Evolutionary conservation across 2,329 filamentous ascomycete genomes (phyloP), one percentile per base, ranked within the genome.

Genomic region (Byssothecium circinans): DNA sequence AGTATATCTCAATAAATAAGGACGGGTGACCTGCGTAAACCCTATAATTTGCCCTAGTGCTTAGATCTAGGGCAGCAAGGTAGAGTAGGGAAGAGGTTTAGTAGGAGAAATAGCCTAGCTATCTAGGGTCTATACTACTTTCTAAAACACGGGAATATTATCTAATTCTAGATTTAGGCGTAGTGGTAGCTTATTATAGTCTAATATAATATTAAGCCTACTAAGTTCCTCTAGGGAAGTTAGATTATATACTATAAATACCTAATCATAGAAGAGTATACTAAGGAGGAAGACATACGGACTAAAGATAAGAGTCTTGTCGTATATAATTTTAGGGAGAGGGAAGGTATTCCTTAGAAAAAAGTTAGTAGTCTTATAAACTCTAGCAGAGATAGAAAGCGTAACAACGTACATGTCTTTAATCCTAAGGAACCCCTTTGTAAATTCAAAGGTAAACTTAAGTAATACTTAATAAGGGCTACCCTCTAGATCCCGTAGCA

Each of bases 1-100:
- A 19, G 52, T 54, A 49, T 74, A 73, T 56, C 59, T 60, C 17
- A 74, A 62, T 20, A 36, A 49, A 50, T 74, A 73, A 10, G 57
- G 65, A 54, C 61, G 61, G 6, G 62, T 61, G 36, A 71, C 55
- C 42, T 69, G 49, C 10, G 43, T 41, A 55, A 72, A 69, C 32
- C 62, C 57, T 2, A 58, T 74, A 25, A 74, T 65, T 50, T 69
- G 17, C 33, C 64, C 58, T 10, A 60, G 58, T 41, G 52, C 52
- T 48, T 56, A 53, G 45, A 72, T 69, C 53, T 53, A 52, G 22
- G 52, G 64, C 30, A 57, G 27, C 12, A 72, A 39, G 27, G 45
- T 64, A n/a, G 52, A 49, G 19, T 52, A 53, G 1, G 51, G 54
- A 23, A 71, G 51, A 45, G 44, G 43, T 49, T 67, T 22, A 15